Evolutionary conservation across 352 stramenopile species (phyloP), one percentile per base, ranked within the genome.

Genomic region (Blastocystis sp.): DNA sequence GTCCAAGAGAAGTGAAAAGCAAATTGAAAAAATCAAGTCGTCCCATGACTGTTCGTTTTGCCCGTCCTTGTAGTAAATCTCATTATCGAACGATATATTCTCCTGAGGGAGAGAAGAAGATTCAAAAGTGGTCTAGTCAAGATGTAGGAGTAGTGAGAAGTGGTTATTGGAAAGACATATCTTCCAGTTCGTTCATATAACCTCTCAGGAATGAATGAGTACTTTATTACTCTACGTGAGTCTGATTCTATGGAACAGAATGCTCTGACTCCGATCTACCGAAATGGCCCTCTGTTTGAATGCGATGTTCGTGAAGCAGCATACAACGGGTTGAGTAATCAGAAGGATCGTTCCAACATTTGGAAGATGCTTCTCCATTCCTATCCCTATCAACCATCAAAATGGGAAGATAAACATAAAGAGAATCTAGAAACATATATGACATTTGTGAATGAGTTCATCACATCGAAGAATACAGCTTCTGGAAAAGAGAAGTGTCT

Each of bases 351-450:
- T 5, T 40, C 82, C 27, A 42, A 27, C 30, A 57, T 64, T 5
- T 90, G 82, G 82, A 84, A 88, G 33, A 88, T 90, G 68, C 57
- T 90, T 53, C 57, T 90, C 11, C 17, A 56, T 33, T 68, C 30
- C 30, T 82, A 81, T 51, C 82, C 82, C 11, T 79, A 89, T 24
- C 22, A 64, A n/a, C 58, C 82, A 37, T 76, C 51, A 3, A 79
- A 90, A 30, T 90, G 82, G 82, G 54, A 79, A 58, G 70, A 89
- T 6, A 60, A 30, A 24, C n/a, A 22, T 22, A 57, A 90, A 22
- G 27, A 51, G n/a, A 90, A 88, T 40, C 9, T 69, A 30, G 59
- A 87, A n/a, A 48, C 73, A 15, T 90, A 90, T 37, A 69, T 51
- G 37, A 54, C 51, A 24, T 90, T 90, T 40, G 78, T 90, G 11